These are phyloP conservation scores for Dryadomyces quercus-mongolicae DNA, from an alignment of 2,329 filamentous ascomycete genomes.

Conservation along the genomic window DNA sequence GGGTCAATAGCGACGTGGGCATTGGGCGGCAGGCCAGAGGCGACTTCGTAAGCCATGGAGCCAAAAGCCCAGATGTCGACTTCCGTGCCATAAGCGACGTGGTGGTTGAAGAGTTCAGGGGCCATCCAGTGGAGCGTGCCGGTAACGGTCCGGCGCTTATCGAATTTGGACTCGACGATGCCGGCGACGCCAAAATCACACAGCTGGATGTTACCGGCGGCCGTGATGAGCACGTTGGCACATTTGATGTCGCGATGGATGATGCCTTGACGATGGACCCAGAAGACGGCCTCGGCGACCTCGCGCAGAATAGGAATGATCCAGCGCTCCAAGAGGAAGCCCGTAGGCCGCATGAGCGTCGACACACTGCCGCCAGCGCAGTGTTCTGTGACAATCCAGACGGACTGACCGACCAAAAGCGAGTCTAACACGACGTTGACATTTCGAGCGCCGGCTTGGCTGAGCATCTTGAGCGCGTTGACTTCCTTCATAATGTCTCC, in stretches of 20 bases:
- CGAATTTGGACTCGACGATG: slow-evolving; percentile 60
- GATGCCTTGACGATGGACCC: slow-evolving; percentile 57
- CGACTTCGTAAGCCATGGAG: slow-evolving; percentile 69
- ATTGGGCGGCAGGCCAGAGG: slow-evolving; percentile 64
- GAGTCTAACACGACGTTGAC: slow-evolving; percentile 75
- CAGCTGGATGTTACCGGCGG: slow-evolving; percentile 64
- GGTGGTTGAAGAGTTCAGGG: slow-evolving; percentile 57
- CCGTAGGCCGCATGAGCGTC: slow-evolving; percentile 58
- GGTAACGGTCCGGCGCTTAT: slow-evolving; percentile 70
- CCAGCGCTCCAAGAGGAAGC: slow-evolving; percentile 51
- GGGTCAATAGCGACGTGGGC: slow-evolving; percentile 35
- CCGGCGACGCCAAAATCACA: slow-evolving; percentile 80
- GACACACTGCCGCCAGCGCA: slow-evolving; percentile 75
- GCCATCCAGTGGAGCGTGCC: slow-evolving; percentile 84
- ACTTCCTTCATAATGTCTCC: slow-evolving; percentile 59
- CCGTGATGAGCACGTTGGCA: slow-evolving; percentile 70
- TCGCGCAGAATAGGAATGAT: slow-evolving; percentile 45
- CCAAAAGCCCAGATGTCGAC: slow-evolving; percentile 81
- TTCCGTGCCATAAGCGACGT: slow-evolving; percentile 52
- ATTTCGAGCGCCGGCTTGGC: slow-evolving; percentile 62
- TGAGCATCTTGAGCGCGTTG: slow-evolving; percentile 57
- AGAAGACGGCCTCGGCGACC: slow-evolving; percentile 52
- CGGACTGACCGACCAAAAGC: slow-evolving; percentile 61
- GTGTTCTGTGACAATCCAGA: slow-evolving; percentile 85
- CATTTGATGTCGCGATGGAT: slow-evolving; percentile 64